Evolutionary conservation across 768 basidiomycete species (phyloP).

Genomic region (Xerocomus spinulosus): DNA sequence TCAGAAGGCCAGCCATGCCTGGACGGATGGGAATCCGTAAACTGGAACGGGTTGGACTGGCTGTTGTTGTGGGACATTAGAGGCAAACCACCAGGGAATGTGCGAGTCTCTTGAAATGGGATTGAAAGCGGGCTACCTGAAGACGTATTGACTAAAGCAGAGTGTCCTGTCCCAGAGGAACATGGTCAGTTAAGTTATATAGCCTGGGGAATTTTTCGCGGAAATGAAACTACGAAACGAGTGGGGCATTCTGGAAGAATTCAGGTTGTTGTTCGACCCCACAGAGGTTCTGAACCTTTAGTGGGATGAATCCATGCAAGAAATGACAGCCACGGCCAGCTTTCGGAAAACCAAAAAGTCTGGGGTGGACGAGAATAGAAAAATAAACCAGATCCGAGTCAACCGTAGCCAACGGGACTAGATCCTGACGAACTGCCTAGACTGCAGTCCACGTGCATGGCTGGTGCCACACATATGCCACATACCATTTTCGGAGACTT

Average conservation of each 20-base stretch:
- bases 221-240: neutral
- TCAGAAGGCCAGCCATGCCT: neutral
- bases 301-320: no score
- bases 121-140: neutral
- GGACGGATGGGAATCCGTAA: neutral
- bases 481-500: constrained; percentile 16
- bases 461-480: constrained; percentile 10
- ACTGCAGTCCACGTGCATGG: constrained; percentile 4
- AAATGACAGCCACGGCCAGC: no score
- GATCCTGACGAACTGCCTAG: no score
- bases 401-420: no score
- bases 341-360: no score
- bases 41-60: neutral
- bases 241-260: neutral
- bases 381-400: no score
- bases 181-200: constrained; percentile 1
- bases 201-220: neutral
- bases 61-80: constrained; percentile 7
- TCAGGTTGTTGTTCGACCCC: no score
- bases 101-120: neutral
- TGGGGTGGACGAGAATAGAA: no score
- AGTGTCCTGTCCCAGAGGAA: constrained; percentile 6
- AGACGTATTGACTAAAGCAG: neutral
- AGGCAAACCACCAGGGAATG: neutral
- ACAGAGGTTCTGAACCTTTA: no score